Base-by-base conservation (phyloP, 805 yeast species). In the Kodamaea nitidulidarum region DNA sequence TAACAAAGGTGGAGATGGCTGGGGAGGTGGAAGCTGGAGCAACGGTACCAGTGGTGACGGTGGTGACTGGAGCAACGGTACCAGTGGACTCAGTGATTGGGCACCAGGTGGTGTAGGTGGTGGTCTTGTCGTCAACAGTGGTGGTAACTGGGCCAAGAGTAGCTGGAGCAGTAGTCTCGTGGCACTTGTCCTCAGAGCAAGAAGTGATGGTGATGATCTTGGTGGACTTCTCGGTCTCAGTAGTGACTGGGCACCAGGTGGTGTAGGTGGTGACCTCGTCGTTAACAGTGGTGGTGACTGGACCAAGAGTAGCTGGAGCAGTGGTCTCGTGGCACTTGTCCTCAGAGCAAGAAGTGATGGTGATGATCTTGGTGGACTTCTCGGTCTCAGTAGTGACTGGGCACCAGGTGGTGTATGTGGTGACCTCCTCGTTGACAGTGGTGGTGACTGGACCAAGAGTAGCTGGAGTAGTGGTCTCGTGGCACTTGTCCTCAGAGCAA, bases 81-180 rank as follows among this genome's bases (percentile, higher is more conserved):
- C 47, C 51, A 21, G 48, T 28, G 53, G 67, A 51, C 15, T 39
- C 35, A 32, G 56, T 44, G 15, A 48, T 33, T 39, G 67, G 67
- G 47, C 67, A 61, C 56, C 56, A 61, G 17, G 74, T 67, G 42
- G 75, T 64, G 58, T 61, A 73, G 27, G 61, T 56, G 16, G 71
- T 65, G 35, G 46, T 56, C 15, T 52, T 51, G 20, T 65, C 73
- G 39, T 57, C 47, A 20, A 58, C 55, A 25, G 65, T 58, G 30
- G 61, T 47, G 31, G 71, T 66, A 39, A 60, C 45, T n/a, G 57
- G 32, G 32, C 38, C 47, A 7, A 27, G 20, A 28, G 49, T 45
- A 5, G 42, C 42, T 17, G 58, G 51, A 24, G 42, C 52, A 16
- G 47, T 32, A 33, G 50, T 40, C 18, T 40, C 54, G 17, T 44